Conservation (phyloP, 177 flowering plant species). For the Vitis hybrid region DNA sequence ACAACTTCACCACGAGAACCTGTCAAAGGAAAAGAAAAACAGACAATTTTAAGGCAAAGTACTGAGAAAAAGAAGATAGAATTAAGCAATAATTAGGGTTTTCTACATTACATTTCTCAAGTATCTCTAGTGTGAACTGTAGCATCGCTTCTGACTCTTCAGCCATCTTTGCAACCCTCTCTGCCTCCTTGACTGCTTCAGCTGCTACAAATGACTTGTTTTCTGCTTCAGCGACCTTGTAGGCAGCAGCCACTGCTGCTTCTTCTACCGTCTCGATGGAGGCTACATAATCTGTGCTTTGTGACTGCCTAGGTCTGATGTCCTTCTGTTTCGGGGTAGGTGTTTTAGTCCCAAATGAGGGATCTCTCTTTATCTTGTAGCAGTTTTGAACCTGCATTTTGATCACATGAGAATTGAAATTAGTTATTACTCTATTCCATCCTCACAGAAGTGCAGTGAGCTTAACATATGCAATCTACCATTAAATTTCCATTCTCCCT, state of each 20-base stretch:
- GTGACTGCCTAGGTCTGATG: constrained; percentile 22
- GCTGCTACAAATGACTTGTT: constrained; percentile 55
- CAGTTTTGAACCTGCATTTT: constrained; percentile 44
- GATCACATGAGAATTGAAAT: not conserved
- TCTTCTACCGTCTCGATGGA: constrained; percentile 32
- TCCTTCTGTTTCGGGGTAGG: constrained; percentile 40
- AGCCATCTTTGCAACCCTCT: constrained; percentile 51
- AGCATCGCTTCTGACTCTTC: constrained; percentile 49
- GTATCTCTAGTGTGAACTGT: constrained; percentile 36
- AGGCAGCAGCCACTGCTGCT: constrained; percentile 44
- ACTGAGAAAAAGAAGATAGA: not conserved
- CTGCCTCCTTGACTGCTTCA: constrained; percentile 61
- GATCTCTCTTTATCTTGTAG: constrained; percentile 33
- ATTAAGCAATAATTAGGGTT: not conserved
- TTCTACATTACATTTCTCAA: constrained; percentile 44
- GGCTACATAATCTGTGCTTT: constrained; percentile 3
- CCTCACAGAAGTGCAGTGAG: not conserved
- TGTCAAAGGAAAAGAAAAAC: constrained; percentile 8
- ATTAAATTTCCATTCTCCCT: too few relatives aligned
- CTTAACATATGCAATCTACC: too few relatives aligned
- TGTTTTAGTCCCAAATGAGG: constrained; percentile 19
- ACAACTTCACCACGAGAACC: constrained; percentile 43
- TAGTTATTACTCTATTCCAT: not conserved
- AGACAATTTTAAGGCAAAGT: not conserved
- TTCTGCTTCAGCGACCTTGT: constrained; percentile 61